These are phyloP conservation scores for Aspergillus pseudoterreus DNA, from an alignment of 2,329 filamentous ascomycete genomes.

Conservation along the genomic window DNA sequence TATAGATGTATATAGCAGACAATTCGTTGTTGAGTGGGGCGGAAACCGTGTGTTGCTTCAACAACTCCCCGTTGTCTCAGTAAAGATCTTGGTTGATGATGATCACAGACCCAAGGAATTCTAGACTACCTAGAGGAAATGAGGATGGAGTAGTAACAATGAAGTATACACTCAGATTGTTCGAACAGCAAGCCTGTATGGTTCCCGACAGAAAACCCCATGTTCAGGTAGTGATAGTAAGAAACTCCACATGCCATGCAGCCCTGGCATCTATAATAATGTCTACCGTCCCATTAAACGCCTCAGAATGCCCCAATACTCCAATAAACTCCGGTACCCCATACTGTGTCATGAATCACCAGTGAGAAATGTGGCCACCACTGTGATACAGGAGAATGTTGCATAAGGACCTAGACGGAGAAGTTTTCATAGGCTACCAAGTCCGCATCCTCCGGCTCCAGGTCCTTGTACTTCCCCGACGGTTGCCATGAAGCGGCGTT, in stretches of 20 bases:
- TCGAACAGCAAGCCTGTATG: no score
- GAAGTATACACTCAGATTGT: no score
- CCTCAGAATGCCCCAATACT: not conserved
- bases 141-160: no score
- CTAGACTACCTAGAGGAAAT: no score
- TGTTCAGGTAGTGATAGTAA: not conserved
- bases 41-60: no score
- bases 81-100: no score
- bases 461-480: constrained; percentile 4
- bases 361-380: no score
- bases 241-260: not conserved
- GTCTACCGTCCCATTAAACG: not conserved
- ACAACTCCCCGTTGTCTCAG: no score
- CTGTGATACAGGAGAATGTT: not conserved
- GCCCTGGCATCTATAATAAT: not conserved
- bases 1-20: not conserved
- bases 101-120: no score
- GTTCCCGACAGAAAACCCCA: not conserved
- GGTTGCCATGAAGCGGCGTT: constrained; percentile 16
- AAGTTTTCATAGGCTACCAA: constrained; percentile 6
- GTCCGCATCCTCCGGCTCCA: constrained; percentile 2
- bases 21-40: no score
- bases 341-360: not conserved
- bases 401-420: not conserved
- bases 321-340: not conserved